Base-by-base conservation (phyloP, 768 basidiomycete genomes). In the Porphyrellus cyaneotinctus region DNA sequence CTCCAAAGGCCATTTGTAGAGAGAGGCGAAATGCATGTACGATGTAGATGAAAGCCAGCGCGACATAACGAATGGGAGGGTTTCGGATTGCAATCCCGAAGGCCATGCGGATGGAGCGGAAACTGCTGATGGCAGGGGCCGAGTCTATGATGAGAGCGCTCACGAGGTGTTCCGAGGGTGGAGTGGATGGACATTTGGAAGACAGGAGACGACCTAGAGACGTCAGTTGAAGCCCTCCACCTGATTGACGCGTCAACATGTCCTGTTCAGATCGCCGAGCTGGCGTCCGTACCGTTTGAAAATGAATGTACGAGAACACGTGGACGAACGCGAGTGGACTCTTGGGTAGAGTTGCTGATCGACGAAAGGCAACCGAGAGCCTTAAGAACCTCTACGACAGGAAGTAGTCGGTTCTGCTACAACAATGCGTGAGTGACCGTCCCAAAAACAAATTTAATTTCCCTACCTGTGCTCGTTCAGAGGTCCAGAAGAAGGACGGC, bases 231-330 rank as follows among this genome's bases (percentile, higher is more conserved):
- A 51, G 10, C 15, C 46, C 57, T 0, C 66, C 66, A 36, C 66
- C 67, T 67, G 42, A 3, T 44, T 6, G 12, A 47, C 9, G 2
- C 24, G n/a, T 57, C 23, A 57, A 33, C 1, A 11, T 4, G 14
- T 10, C 22, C 37, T n/a, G 11, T 28, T n/a, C 8, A 8, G 20
- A 10, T 17, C 20, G 11, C 5, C 18, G 24, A 15, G 4, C 36
- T 23, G n/a, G 24, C 2, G 5, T 33, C 8, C 37, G 5, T 49
- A 69, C 67, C 66, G 31, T 69, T 67, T 32, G 67, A 69, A 51
- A 69, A 69, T 1, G 56, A 64, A 37, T 67, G 65, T 12, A 64
- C 37, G 10, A 69, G 63, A 17, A 67, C 22, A 15, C 64, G 64
- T 39, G 65, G 57, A 32, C 51, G 57, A 13, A 30, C 31, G 13